phyloP scores from a whole-genome alignment of 306 rosid genomes.

The Cicer arietinum region DNA sequence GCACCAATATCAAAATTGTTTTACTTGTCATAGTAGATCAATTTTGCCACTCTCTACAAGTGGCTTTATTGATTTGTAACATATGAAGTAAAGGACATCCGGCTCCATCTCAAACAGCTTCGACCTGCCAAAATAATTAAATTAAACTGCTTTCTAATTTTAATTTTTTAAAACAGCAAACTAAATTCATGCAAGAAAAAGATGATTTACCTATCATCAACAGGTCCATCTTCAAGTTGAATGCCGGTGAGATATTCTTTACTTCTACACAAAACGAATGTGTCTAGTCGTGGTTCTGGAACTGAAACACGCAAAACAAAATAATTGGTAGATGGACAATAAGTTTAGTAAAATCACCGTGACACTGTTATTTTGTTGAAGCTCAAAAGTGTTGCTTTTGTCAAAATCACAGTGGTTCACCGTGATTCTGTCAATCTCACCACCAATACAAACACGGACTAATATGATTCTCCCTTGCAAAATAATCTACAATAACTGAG shows the following conservation, averaged over 20 bases:
- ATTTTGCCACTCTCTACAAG: slow-evolving; percentile 84
- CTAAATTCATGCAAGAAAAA: slow-evolving; percentile 29
- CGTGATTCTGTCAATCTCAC: too few relatives aligned
- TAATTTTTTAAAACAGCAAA: neutral
- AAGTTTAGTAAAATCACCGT: too few relatives aligned
- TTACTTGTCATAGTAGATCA: slow-evolving; percentile 53
- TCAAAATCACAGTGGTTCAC: too few relatives aligned
- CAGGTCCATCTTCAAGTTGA: slow-evolving; percentile 85
- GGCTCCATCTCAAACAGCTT: slow-evolving; percentile 62
- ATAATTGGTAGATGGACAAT: neutral
- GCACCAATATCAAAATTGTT: slow-evolving; percentile 9
- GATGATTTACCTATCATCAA: slow-evolving; percentile 70
- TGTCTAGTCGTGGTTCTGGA: slow-evolving; percentile 76
- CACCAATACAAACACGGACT: too few relatives aligned
- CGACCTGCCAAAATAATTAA: slow-evolving; percentile 49
- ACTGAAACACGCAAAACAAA: slow-evolving; percentile 54
- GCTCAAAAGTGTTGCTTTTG: too few relatives aligned
- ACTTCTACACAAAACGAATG: slow-evolving; percentile 89
- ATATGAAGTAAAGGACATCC: slow-evolving; percentile 67
- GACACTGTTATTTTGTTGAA: too few relatives aligned
- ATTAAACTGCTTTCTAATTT: neutral
- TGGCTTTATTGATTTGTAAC: slow-evolving; percentile 83
- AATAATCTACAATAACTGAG: slow-evolving; percentile 19
- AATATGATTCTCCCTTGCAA: neutral
- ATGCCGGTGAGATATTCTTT: slow-evolving; percentile 77